Percentiles rank a stretch among this genome's conserved stretches.
These are phyloP conservation scores for Davidsoniella eucalypti DNA, from an alignment of 2,329 filamentous ascomycete genomes.

Conservation along the genomic window DNA sequence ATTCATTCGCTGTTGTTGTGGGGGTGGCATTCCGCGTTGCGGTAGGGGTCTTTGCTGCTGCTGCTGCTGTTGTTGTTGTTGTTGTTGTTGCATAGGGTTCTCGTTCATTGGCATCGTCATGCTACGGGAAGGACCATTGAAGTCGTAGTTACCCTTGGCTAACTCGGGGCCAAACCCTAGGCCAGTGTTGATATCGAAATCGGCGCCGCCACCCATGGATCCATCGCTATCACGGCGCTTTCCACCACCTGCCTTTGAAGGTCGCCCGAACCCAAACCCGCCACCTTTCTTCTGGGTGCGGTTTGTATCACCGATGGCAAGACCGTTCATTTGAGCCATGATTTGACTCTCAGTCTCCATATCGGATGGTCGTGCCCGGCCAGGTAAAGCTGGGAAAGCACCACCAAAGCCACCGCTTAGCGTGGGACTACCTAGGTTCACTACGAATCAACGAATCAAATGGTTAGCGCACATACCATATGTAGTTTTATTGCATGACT, in stretches of 20 bases:
- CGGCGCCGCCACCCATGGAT: conserved; percentile 20
- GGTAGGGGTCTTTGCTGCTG: conserved; percentile 19
- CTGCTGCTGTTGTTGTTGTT: conserved; percentile 20
- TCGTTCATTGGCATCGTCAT: conserved; percentile 43
- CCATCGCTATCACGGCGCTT: conserved; percentile 8
- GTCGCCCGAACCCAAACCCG: conserved; percentile 10
- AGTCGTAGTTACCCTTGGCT: conserved; percentile 20
- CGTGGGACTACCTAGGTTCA: conserved; percentile 1
- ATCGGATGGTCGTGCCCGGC: conserved; percentile 8
- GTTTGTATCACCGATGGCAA: conserved; percentile 5
- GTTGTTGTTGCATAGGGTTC: conserved; percentile 20
- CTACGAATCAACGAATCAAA: neutral
- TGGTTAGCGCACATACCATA: neutral
- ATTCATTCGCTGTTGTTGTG: conserved; percentile 22
- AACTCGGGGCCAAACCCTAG: conserved; percentile 18
- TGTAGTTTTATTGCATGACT: too few relatives aligned
- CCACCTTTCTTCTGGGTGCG: conserved; percentile 3
- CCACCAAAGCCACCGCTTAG: conserved; percentile 9
- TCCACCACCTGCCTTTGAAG: neutral
- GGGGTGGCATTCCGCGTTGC: conserved; percentile 16
- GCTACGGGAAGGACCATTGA: conserved; percentile 37
- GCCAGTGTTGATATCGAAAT: conserved; percentile 21
- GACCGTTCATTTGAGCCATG: conserved; percentile 10
- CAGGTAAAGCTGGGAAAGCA: conserved; percentile 9
- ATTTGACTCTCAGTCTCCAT: conserved; percentile 11